Percentiles rank a stretch among this genome's conserved stretches.
phyloP scores from a whole-genome alignment of 2,329 filamentous ascomycete species.

The Sporothrix inflata region DNA sequence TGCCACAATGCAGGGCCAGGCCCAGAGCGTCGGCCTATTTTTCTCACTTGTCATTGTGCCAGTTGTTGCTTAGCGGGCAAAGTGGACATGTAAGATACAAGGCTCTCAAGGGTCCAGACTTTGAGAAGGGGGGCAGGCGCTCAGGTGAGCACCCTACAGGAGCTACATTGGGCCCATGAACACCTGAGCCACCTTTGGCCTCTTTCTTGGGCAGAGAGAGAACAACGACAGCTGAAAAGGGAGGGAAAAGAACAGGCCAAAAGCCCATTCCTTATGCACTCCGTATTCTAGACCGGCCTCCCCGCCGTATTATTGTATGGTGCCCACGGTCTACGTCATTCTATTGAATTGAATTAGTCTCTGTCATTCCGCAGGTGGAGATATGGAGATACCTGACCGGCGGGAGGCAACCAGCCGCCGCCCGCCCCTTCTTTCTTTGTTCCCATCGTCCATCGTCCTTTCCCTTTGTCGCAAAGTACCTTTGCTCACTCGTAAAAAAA shows the following conservation, averaged over 20 bases:
- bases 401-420: neutral
- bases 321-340: neutral
- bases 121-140: neutral
- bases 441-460: neutral
- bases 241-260: neutral
- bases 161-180: slow-evolving; percentile 14
- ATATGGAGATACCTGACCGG: neutral
- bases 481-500: neutral
- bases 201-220: too few species aligned
- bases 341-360: neutral
- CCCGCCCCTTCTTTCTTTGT: neutral
- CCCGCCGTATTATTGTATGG: neutral
- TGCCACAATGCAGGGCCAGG: neutral
- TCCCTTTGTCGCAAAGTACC: slow-evolving; percentile 12
- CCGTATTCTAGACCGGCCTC: slow-evolving; percentile 22
- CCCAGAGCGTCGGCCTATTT: slow-evolving; percentile 3
- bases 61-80: neutral
- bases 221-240: slow-evolving; percentile 1
- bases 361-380: neutral
- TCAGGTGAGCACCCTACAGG: slow-evolving; percentile 10
- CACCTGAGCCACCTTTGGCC: neutral
- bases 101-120: neutral
- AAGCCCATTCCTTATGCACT: neutral
- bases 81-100: neutral
- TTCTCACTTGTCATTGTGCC: neutral